A percentile compares a stretch with the other conserved stretches of the same genome.
phyloP scores from a whole-genome alignment of 208 protist genomes.

The Porcisia deanei region DNA sequence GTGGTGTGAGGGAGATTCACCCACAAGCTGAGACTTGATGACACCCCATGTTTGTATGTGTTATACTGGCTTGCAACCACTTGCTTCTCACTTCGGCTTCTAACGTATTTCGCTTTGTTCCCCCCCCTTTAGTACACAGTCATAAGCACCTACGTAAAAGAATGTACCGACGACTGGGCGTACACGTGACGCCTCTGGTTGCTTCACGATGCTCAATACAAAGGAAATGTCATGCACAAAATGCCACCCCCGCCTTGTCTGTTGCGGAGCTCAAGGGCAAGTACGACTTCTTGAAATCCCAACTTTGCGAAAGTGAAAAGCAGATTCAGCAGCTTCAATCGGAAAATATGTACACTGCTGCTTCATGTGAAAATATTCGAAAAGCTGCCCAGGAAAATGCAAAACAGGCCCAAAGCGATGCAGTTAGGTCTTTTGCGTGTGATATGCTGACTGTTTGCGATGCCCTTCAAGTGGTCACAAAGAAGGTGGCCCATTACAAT shows the following conservation, averaged over 20 bases:
- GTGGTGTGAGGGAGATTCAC: neutral
- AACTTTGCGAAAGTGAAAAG: conserved; percentile 26
- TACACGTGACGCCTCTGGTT: neutral
- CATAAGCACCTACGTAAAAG: neutral
- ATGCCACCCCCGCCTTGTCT: neutral
- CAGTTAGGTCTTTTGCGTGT: conserved; percentile 45
- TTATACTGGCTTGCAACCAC: neutral
- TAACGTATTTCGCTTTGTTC: neutral
- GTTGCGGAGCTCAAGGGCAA: conserved; percentile 4
- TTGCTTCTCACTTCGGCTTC: neutral
- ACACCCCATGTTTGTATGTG: neutral
- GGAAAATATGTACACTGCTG: conserved; percentile 54
- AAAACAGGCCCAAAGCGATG: conserved; percentile 35
- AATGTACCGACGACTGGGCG: conserved; percentile 17
- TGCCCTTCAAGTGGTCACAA: conserved; percentile 41
- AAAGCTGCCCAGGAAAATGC: conserved; percentile 34
- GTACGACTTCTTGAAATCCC: conserved; percentile 22
- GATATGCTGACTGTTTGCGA: conserved; percentile 67
- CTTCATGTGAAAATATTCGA: conserved; percentile 60
- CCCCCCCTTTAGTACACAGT: neutral
- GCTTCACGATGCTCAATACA: neutral
- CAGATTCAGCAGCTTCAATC: conserved; percentile 41
- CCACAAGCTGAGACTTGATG: neutral
- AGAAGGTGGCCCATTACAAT: conserved; percentile 24
- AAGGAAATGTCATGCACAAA: conserved; percentile 9